These are phyloP conservation scores for Penicillium salamii DNA, from an alignment of 495 filamentous ascomycete genomes.

Conservation along the genomic window DNA sequence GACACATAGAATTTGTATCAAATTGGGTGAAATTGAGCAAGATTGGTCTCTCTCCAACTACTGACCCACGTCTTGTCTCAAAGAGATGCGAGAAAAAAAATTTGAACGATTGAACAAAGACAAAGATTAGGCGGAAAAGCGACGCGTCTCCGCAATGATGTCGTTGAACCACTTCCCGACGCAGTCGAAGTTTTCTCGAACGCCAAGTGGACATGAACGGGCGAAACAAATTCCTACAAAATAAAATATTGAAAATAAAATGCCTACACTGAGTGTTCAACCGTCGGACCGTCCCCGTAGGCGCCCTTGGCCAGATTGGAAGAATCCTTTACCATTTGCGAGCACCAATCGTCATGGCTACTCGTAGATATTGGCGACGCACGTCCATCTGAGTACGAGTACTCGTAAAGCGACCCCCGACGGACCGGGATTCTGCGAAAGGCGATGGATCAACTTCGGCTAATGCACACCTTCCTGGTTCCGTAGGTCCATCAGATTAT, in stretches of 20 bases:
- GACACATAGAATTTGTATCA: constrained; percentile 4
- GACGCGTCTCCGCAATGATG: constrained; percentile 5
- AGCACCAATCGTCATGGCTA: background rate
- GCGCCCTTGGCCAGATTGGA: background rate
- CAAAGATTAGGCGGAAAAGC: background rate
- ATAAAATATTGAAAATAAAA: background rate
- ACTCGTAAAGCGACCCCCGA: background rate
- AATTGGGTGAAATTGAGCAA: background rate
- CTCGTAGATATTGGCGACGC: background rate
- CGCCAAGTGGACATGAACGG: background rate
- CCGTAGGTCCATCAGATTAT: background rate
- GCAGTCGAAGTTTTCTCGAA: constrained; percentile 10
- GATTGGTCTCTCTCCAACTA: background rate
- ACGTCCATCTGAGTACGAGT: background rate
- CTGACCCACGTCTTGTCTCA: constrained; percentile 8
- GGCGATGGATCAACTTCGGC: background rate
- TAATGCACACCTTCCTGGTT: background rate
- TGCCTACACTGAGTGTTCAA: background rate
- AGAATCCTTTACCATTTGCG: background rate
- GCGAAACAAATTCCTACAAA: background rate
- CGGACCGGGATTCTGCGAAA: background rate
- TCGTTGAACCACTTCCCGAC: constrained; percentile 1
- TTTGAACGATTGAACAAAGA: background rate
- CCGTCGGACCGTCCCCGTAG: background rate
- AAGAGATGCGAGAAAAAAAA: background rate